A percentile compares a stretch with the other conserved stretches of the same genome.
phyloP scores from a whole-genome alignment of 495 filamentous ascomycete genomes.

The Penicillium simplicissimum region DNA sequence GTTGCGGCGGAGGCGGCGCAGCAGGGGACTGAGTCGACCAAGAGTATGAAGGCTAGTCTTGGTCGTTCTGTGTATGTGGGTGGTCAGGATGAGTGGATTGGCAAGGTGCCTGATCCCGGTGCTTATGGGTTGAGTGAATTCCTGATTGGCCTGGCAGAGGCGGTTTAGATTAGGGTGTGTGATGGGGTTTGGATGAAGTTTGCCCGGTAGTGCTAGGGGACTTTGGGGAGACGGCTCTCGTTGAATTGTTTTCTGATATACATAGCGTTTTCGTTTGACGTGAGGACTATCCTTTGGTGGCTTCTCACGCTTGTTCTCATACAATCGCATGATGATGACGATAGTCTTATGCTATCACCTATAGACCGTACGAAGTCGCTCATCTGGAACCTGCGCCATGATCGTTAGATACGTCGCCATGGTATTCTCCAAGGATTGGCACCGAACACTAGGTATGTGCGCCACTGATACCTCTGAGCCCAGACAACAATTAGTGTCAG shows the following conservation, averaged over 20 bases:
- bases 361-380: no score
- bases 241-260: background rate
- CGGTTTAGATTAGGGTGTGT: slow-evolving; percentile 20
- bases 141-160: slow-evolving; percentile 72
- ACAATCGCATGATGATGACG: slow-evolving; percentile 28
- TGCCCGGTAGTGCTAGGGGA: background rate
- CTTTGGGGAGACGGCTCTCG: background rate
- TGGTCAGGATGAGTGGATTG: slow-evolving; percentile 70
- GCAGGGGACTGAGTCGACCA: slow-evolving; percentile 77
- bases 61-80: slow-evolving; percentile 92
- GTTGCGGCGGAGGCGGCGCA: slow-evolving; percentile 73
- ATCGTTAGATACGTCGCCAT: no score
- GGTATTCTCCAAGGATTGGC: no score
- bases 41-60: slow-evolving; percentile 85
- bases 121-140: slow-evolving; percentile 83
- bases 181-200: background rate
- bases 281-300: background rate
- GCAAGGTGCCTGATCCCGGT: slow-evolving; percentile 85
- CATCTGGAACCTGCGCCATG: no score
- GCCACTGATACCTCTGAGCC: no score
- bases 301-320: slow-evolving; percentile 17
- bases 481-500: no score
- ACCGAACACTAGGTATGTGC: no score
- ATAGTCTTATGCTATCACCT: no score
- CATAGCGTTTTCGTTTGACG: background rate